Conservation (phyloP, 495 filamentous ascomycete genomes). For the Lasiosphaeria hispida region DNA sequence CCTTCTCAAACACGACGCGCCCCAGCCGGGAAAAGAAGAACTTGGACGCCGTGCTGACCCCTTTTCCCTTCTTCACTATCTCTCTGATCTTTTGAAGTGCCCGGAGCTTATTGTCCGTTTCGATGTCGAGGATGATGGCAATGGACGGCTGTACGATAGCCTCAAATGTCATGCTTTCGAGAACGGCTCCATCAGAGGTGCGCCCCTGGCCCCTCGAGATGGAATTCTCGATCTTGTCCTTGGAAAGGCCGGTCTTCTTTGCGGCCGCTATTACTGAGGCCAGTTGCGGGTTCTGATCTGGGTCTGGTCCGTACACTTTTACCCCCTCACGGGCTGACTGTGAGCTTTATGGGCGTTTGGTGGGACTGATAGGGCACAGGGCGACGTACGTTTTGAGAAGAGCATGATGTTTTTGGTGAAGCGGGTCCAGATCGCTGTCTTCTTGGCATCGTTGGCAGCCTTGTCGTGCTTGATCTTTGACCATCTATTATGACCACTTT, state of each 20-base stretch:
- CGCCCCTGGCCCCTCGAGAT: constrained; percentile 84
- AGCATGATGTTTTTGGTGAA: constrained; percentile 53
- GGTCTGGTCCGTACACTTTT: constrained; percentile 65
- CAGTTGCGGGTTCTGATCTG: constrained; percentile 69
- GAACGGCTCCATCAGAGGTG: constrained; percentile 63
- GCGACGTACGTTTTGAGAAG: constrained; percentile 47
- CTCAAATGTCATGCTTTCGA: constrained; percentile 78
- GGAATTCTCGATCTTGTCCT: constrained; percentile 75
- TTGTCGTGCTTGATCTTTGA: constrained; percentile 96
- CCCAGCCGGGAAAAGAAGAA: constrained; percentile 85
- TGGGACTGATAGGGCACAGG: neutral
- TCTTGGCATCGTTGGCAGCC: constrained; percentile 67
- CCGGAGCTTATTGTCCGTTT: constrained; percentile 76
- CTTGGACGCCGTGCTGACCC: constrained; percentile 64
- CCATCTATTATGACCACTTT: constrained; percentile 87
- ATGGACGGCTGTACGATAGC: constrained; percentile 75
- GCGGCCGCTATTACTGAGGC: constrained; percentile 68
- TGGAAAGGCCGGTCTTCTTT: constrained; percentile 84
- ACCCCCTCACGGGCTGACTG: neutral
- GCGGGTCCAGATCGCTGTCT: constrained; percentile 43
- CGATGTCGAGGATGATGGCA: constrained; percentile 70
- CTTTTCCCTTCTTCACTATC: constrained; percentile 67
- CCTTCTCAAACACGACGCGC: constrained; percentile 63
- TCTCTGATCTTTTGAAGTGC: constrained; percentile 67
- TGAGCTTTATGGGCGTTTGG: constrained; percentile 18